Evolutionary conservation across 2,329 filamentous ascomycete genomes (phyloP), one percentile per base, ranked within the genome.

Genomic region (Colletotrichum sp.): DNA sequence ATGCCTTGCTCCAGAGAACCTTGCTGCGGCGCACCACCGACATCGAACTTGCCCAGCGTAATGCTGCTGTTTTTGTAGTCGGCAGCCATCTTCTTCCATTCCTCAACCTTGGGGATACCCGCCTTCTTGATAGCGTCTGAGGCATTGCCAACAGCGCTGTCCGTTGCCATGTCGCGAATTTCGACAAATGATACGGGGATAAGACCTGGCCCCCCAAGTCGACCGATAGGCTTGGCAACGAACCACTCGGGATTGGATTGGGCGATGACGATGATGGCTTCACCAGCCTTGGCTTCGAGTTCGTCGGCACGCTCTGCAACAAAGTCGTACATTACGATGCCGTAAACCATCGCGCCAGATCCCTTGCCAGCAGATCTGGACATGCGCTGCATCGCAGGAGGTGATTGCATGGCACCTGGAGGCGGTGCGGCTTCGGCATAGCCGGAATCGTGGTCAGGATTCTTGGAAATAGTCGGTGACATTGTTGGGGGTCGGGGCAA

Each of bases 21-120:
- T 75, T 85, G 85, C 25, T 79, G 80, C 9, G 82, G 84, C 15
- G 80, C 79, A 25, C 82, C 83, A 71, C 91, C 88, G 13, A 63
- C 59, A 80, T 96, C 95, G 79, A 98, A 96, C 85, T 96, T 98
- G 79, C 97, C 97, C 57, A 99, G 88, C 1, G 96, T 96, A 82
- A 99, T 98, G 86, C 97, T 98, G 84, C 96, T 98, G 84, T 98
- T 98, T 88, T 99, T 99, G 87, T 99, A 99, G 78, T 98, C 96
- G 72, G 96, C 96, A 1, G 97, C 96, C 95, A 98, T 98, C 87
- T 98, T 98, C 88, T 99, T 99, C 97, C 97, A 99, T 81, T 99
- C 97, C 83, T 99, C 97, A 5, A 99, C 97, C 81, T 93, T 94
- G 15, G 97, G 97, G 9, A 99, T 96, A 25, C 96, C 96, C 3